phyloP scores from a whole-genome alignment of 1,139 yeast species.

The Wickerhamiella infanticola region DNA sequence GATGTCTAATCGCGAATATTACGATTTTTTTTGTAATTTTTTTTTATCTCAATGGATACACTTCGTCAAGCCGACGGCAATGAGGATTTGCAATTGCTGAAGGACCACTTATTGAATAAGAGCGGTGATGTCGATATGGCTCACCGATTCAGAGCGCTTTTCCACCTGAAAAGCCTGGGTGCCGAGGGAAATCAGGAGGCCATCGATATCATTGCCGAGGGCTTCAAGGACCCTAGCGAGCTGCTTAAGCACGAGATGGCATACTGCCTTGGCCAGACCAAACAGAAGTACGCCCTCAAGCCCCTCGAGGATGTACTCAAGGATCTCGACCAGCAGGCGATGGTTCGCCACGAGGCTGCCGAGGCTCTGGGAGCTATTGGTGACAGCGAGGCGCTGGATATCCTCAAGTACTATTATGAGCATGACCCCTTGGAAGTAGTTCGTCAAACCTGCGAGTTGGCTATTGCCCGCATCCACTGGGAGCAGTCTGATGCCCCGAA shows the following conservation, averaged over 20 bases:
- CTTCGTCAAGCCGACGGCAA: slow-evolving; percentile 25
- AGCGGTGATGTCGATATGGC: slow-evolving; percentile 59
- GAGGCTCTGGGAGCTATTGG: slow-evolving; percentile 97
- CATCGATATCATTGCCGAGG: slow-evolving; percentile 67
- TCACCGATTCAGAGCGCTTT: slow-evolving; percentile 80
- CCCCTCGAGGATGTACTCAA: slow-evolving; percentile 56
- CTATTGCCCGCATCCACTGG: slow-evolving; percentile 90
- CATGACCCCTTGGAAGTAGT: slow-evolving; percentile 78
- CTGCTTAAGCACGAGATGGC: slow-evolving; percentile 95
- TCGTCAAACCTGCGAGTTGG: slow-evolving; percentile 94
- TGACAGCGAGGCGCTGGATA: slow-evolving; percentile 53
- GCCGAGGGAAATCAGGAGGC: slow-evolving; percentile 49
- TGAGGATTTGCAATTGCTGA: slow-evolving; percentile 17
- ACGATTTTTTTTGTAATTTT: background rate
- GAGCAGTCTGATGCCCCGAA: slow-evolving; percentile 51
- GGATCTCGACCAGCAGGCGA: slow-evolving; percentile 49
- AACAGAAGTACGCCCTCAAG: slow-evolving; percentile 63
- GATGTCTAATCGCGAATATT: background rate
- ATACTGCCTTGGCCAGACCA: slow-evolving; percentile 93
- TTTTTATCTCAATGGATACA: slow-evolving; percentile 20
- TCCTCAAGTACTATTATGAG: slow-evolving; percentile 45
- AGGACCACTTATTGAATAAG: slow-evolving; percentile 19
- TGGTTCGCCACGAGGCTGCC: slow-evolving; percentile 99
- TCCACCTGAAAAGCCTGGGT: slow-evolving; percentile 78
- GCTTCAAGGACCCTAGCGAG: slow-evolving; percentile 72